phyloP scores from a whole-genome alignment of 202 grass and related monocot species.

The Elaeis oleifera region DNA sequence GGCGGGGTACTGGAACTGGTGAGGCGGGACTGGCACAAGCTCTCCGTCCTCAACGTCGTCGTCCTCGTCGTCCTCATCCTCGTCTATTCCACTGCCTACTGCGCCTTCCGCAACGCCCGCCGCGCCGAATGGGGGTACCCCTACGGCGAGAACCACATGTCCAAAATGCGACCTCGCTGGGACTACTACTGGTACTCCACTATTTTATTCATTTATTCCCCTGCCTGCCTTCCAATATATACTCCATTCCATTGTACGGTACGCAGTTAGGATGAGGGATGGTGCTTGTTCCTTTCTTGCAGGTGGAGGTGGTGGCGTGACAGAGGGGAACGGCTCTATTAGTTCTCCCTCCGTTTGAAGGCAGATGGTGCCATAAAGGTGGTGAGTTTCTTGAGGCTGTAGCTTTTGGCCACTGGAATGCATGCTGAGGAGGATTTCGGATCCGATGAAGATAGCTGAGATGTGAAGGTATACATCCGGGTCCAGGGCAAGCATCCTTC shows the following conservation, averaged over 20 bases:
- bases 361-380: too few relatives aligned
- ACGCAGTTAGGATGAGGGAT: too few relatives aligned
- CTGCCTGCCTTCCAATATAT: not conserved
- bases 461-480: too few relatives aligned
- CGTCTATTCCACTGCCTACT: conserved; percentile 63
- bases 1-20: conserved; percentile 86
- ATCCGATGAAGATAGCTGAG: too few relatives aligned
- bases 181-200: conserved; percentile 75
- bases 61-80: conserved; percentile 60
- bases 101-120: conserved; percentile 77
- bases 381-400: too few relatives aligned
- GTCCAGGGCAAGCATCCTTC: too few relatives aligned
- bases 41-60: conserved; percentile 63
- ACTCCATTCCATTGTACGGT: too few relatives aligned
- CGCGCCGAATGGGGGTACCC: conserved; percentile 51
- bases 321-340: conserved; percentile 82
- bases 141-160: conserved; percentile 88
- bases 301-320: conserved; percentile 65
- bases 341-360: not conserved
- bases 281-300: conserved; percentile 15
- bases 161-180: conserved; percentile 71
- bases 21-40: conserved; percentile 78
- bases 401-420: too few relatives aligned
- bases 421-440: too few relatives aligned
- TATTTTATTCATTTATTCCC: too few relatives aligned